phyloP scores from a whole-genome alignment of 345 rosid genomes.

The Excoecaria agallocha region DNA sequence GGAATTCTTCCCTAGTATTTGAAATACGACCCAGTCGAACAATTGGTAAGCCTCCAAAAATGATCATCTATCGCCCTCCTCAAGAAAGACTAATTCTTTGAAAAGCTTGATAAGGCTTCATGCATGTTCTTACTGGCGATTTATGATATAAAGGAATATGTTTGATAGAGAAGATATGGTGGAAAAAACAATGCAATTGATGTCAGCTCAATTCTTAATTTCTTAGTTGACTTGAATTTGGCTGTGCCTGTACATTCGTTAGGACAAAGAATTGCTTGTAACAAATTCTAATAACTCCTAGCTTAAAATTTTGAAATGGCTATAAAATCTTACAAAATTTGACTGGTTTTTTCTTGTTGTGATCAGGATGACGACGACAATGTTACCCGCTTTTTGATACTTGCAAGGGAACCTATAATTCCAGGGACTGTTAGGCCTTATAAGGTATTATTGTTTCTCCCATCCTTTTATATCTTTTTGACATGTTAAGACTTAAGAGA shows the following conservation, averaged over 20 bases:
- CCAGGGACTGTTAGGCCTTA: slow-evolving; percentile 62
- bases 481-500: neutral
- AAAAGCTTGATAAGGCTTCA: too few species aligned
- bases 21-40: too few species aligned
- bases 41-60: too few species aligned
- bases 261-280: neutral
- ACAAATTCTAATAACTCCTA: neutral
- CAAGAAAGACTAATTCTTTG: too few species aligned
- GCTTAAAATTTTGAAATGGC: neutral
- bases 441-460: slow-evolving; percentile 46
- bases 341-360: slow-evolving; percentile 5
- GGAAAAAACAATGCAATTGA: neutral
- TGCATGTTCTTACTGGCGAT: too few species aligned
- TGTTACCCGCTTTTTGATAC: slow-evolving; percentile 83
- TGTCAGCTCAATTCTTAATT: neutral
- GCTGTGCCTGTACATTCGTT: neutral
- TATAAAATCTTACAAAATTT: neutral
- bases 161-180: neutral
- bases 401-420: slow-evolving; percentile 86
- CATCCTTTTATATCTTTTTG: neutral
- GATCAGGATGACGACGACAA: slow-evolving; percentile 71
- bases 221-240: neutral
- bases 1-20: too few species aligned
- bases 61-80: too few species aligned
- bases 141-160: neutral